A percentile compares a stretch with the other conserved stretches of the same genome.
phyloP scores from a whole-genome alignment of 2,329 filamentous ascomycete species.

The Colletotrichum aenigma region DNA sequence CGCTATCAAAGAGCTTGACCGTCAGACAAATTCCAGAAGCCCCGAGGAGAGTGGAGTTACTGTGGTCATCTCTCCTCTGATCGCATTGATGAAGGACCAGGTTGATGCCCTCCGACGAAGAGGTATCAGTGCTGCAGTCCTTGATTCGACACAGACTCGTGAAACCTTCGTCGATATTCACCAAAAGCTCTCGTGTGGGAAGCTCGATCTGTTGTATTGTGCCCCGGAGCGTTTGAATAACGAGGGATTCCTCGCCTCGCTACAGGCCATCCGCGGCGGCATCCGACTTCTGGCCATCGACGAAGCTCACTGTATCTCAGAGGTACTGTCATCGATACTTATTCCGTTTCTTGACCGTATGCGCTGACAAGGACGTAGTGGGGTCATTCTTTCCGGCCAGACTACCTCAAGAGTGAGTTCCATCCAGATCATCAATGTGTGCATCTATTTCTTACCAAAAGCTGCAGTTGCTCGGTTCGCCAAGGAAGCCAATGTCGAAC shows the following conservation, averaged over 20 bases:
- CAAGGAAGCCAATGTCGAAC: constrained; percentile 58
- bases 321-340: too few species aligned
- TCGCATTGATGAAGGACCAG: constrained; percentile 66
- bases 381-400: constrained; percentile 54
- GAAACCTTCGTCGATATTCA: constrained; percentile 46
- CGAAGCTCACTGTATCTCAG: constrained; percentile 64
- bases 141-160: constrained; percentile 60
- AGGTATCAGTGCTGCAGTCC: constrained; percentile 55
- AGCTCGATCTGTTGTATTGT: constrained; percentile 60
- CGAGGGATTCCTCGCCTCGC: constrained; percentile 60
- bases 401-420: constrained; percentile 50
- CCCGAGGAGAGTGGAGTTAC: constrained; percentile 51
- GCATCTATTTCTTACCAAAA: constrained; percentile 23
- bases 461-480: constrained; percentile 56
- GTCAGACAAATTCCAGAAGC: constrained; percentile 25
- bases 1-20: constrained; percentile 49
- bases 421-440: rapidly evolving
- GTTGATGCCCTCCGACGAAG: constrained; percentile 56
- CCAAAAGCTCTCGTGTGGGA: constrained; percentile 43
- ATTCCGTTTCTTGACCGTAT: too few species aligned
- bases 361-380: too few species aligned
- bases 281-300: constrained; percentile 62
- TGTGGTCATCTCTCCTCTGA: constrained; percentile 60
- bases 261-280: constrained; percentile 58
- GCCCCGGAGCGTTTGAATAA: constrained; percentile 66